phyloP scores from a whole-genome alignment of 306 rosid genomes.

The Quercus bicolor region DNA sequence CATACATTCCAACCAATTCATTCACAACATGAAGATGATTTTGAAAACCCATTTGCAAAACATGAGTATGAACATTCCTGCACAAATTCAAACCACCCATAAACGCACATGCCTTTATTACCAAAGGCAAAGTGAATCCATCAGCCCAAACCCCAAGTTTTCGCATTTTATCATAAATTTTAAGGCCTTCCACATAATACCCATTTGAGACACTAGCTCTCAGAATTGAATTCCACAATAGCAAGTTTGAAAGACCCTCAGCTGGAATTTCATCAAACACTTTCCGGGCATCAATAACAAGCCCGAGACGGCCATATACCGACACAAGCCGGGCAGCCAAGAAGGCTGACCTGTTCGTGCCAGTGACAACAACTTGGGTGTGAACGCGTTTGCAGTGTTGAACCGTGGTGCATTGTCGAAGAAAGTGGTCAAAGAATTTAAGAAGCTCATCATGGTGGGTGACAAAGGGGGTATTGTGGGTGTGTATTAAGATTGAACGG shows the following conservation, averaged over 20 bases:
- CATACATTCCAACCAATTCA: conserved; percentile 64
- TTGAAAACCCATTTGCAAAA: conserved; percentile 55
- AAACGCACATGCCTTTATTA: conserved; percentile 48
- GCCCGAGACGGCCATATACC: conserved; percentile 42
- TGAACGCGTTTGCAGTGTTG: conserved; percentile 56
- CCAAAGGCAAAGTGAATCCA: conserved; percentile 71
- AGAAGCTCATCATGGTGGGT: conserved; percentile 23
- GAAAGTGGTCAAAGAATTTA: conserved; percentile 43
- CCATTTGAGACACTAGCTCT: conserved; percentile 74
- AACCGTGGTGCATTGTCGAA: conserved; percentile 34
- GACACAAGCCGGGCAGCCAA: conserved; percentile 57
- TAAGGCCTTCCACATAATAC: conserved; percentile 31
- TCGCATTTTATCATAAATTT: conserved; percentile 52
- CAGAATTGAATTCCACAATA: conserved; percentile 70
- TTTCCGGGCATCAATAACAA: conserved; percentile 39
- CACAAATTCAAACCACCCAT: conserved; percentile 27
- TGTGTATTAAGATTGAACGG: conserved; percentile 13
- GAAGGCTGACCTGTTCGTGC: conserved; percentile 38
- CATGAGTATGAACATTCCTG: conserved; percentile 54
- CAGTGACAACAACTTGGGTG: conserved; percentile 39
- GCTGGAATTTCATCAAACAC: conserved; percentile 35
- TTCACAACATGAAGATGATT: conserved; percentile 60
- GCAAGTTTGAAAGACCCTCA: conserved; percentile 34
- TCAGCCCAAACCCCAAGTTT: conserved; percentile 64
- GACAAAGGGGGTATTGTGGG: neutral